These are phyloP conservation scores for Globisporangium lucens DNA, from an alignment of 352 stramenopile species.

Conservation along the genomic window DNA sequence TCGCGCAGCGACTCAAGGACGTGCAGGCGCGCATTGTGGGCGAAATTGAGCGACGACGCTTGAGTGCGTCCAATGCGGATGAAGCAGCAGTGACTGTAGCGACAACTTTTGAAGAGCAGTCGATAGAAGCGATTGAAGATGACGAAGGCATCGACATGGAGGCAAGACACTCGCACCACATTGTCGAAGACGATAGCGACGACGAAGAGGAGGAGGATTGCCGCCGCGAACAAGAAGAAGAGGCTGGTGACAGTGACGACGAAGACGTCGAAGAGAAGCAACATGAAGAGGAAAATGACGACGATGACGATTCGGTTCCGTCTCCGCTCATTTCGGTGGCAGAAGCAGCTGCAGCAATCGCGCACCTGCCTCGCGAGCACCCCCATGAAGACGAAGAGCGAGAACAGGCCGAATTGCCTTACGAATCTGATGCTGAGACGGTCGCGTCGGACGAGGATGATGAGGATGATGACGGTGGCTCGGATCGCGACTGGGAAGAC, in stretches of 20 bases:
- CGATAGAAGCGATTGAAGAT: constrained; percentile 9
- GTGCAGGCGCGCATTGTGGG: constrained; percentile 37
- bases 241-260: background rate
- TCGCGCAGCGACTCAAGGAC: constrained; percentile 43
- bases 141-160: constrained; percentile 9
- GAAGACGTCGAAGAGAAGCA: background rate
- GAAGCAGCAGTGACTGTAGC: constrained; percentile 8
- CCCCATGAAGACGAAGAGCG: background rate
- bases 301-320: background rate
- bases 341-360: background rate
- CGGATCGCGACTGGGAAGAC: constrained; percentile 37
- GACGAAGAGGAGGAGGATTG: background rate
- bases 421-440: constrained; percentile 66
- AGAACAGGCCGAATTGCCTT: constrained; percentile 17
- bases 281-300: background rate
- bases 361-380: background rate
- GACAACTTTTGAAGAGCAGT: background rate
- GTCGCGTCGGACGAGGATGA: constrained; percentile 41
- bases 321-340: background rate
- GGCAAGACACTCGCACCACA: background rate
- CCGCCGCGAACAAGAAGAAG: background rate
- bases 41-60: constrained; percentile 57
- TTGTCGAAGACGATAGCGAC: background rate
- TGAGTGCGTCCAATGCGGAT: constrained; percentile 12
- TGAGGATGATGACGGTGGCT: constrained; percentile 35